A percentile compares a stretch with the other conserved stretches of the same genome.
phyloP scores from a whole-genome alignment of 805 yeast genomes.

The Ogataea ganodermae region DNA sequence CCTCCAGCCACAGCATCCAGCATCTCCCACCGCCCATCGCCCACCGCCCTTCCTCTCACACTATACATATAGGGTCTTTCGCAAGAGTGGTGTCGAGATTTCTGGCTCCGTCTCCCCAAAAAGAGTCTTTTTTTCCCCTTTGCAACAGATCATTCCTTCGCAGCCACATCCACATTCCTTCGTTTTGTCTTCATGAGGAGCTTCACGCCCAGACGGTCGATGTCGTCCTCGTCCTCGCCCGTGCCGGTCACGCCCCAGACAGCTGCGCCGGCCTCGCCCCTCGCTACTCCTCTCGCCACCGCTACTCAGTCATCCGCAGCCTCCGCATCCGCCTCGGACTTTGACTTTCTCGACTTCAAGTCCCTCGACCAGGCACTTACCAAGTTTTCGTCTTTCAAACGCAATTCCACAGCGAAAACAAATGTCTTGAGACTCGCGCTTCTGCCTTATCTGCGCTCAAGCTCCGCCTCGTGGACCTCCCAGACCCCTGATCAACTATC shows the following conservation, averaged over 20 bases:
- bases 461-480: conserved; percentile 16
- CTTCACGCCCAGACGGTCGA: conserved; percentile 14
- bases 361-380: conserved; percentile 44
- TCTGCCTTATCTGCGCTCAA: conserved; percentile 44
- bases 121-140: neutral
- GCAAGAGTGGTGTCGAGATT: neutral
- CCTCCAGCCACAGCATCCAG: too few species aligned
- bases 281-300: neutral
- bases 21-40: too few species aligned
- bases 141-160: neutral
- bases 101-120: neutral
- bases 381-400: conserved; percentile 43
- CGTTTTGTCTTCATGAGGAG: conserved; percentile 7
- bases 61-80: neutral
- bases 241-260: conserved; percentile 8
- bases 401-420: conserved; percentile 41
- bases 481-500: conserved; percentile 9
- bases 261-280: too few species aligned
- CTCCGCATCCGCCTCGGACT: conserved; percentile 14
- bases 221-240: conserved; percentile 16
- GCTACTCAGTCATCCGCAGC: neutral
- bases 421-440: conserved; percentile 50
- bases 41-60: too few species aligned
- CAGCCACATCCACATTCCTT: neutral
- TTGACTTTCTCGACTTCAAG: conserved; percentile 30